These are phyloP conservation scores for Fusarium burgessii DNA, from an alignment of 2,329 filamentous ascomycete genomes.

Conservation along the genomic window DNA sequence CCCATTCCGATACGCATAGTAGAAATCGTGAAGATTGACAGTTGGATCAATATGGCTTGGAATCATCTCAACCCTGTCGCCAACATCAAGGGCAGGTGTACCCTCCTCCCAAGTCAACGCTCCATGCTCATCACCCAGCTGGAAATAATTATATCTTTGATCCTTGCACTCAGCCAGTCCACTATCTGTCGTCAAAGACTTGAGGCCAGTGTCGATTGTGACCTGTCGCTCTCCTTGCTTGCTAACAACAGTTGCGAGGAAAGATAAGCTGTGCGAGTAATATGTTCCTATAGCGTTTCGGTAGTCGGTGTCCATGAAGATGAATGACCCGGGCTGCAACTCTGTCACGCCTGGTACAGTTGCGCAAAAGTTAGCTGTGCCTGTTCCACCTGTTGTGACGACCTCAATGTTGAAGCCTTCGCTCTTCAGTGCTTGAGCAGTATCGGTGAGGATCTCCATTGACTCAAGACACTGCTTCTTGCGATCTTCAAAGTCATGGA, in stretches of 20 bases:
- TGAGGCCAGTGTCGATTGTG: slow-evolving; percentile 33
- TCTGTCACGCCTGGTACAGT: slow-evolving; percentile 64
- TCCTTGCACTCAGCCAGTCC: slow-evolving; percentile 36
- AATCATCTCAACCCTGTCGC: slow-evolving; percentile 35
- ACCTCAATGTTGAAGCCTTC: slow-evolving; percentile 23
- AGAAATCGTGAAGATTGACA: slow-evolving; percentile 37
- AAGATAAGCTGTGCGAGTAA: slow-evolving; percentile 57
- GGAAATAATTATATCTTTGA: slow-evolving; percentile 3
- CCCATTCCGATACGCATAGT: slow-evolving; percentile 31
- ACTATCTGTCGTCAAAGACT: slow-evolving; percentile 35
- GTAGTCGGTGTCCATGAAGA: slow-evolving; percentile 70
- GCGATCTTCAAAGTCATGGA: slow-evolving; percentile 29
- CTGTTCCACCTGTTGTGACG: slow-evolving; percentile 36
- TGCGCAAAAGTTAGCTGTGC: slow-evolving; percentile 60
- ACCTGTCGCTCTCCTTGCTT: slow-evolving; percentile 36
- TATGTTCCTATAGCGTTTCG: slow-evolving; percentile 62
- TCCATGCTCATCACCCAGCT: slow-evolving; percentile 36
- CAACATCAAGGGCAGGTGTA: slow-evolving; percentile 7
- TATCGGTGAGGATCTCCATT: slow-evolving; percentile 28
- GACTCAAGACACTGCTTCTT: slow-evolving; percentile 29
- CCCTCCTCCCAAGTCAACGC: slow-evolving; percentile 27
- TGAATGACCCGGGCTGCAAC: slow-evolving; percentile 65
- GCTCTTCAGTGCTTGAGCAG: not conserved
- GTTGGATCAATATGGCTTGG: slow-evolving; percentile 40
- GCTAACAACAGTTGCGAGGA: slow-evolving; percentile 24